These are phyloP conservation scores for Zasmidium angulare DNA, from an alignment of 2,329 filamentous ascomycete species.

Conservation along the genomic window DNA sequence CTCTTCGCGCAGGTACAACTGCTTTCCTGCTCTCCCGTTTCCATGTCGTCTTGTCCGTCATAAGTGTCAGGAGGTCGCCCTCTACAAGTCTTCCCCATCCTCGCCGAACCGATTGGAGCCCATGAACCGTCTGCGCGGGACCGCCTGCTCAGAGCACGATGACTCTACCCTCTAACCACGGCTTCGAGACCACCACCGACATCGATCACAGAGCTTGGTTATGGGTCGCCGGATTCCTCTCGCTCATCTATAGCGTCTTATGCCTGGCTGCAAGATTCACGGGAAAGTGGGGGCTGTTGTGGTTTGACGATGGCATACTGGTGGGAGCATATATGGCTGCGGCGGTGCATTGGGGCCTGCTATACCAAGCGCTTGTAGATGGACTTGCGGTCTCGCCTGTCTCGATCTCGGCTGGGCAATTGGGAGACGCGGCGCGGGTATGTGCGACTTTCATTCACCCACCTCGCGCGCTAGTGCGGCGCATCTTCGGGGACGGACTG, in stretches of 20 bases:
- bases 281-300: slow-evolving; percentile 24
- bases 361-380: slow-evolving; percentile 13
- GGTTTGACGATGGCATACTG: slow-evolving; percentile 24
- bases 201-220: slow-evolving; percentile 22
- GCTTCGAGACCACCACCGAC: slow-evolving; percentile 18
- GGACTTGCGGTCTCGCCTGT: slow-evolving; percentile 15
- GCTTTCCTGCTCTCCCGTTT: neutral
- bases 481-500: neutral
- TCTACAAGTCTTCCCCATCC: neutral
- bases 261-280: slow-evolving; percentile 20
- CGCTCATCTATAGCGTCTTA: slow-evolving; percentile 23
- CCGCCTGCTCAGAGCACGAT: neutral
- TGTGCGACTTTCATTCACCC: neutral
- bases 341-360: slow-evolving; percentile 19
- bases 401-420: neutral
- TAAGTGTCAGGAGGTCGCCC: slow-evolving; percentile 4
- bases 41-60: neutral
- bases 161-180: slow-evolving; percentile 3
- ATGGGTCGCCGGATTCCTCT: slow-evolving; percentile 20
- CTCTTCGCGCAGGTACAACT: neutral
- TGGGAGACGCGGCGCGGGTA: slow-evolving; percentile 12
- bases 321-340: slow-evolving; percentile 15
- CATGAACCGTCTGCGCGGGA: neutral
- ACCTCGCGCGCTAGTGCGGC: neutral
- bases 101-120: neutral